Percentiles rank a stretch among this genome's conserved stretches.
Conservation (phyloP, 2,329 filamentous ascomycete genomes). For the Penicillium sp. region DNA sequence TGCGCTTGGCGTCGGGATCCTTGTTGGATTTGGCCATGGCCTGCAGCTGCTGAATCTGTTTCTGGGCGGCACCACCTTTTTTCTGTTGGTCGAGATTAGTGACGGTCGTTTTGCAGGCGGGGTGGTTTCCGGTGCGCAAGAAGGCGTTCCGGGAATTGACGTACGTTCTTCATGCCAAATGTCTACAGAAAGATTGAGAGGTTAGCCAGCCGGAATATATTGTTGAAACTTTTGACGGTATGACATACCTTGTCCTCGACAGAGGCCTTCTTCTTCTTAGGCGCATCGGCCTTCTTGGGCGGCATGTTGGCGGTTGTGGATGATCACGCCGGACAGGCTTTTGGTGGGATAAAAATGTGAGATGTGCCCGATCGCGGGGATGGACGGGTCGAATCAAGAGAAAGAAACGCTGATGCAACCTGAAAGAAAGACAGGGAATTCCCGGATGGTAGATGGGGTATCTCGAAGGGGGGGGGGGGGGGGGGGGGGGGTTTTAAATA, state of each 20-base stretch:
- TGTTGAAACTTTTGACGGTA: slow-evolving; percentile 13
- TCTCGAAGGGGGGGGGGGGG: neutral
- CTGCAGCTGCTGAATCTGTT: slow-evolving; percentile 83
- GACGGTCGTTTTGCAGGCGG: slow-evolving; percentile 10
- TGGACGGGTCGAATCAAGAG: slow-evolving; percentile 13
- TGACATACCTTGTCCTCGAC: slow-evolving; percentile 77
- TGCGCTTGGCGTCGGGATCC: slow-evolving; percentile 86
- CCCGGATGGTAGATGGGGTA: slow-evolving; percentile 1
- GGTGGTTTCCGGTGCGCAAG: slow-evolving; percentile 11
- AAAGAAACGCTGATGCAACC: slow-evolving; percentile 30
- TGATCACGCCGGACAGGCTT: slow-evolving; percentile 21
- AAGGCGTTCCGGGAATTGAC: slow-evolving; percentile 32
- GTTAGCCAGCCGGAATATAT: slow-evolving; percentile 25
- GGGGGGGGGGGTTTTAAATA: no score
- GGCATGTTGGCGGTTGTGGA: slow-evolving; percentile 50
- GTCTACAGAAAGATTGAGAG: slow-evolving; percentile 57
- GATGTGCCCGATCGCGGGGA: slow-evolving; percentile 26
- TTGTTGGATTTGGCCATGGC: slow-evolving; percentile 75
- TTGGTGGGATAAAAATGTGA: slow-evolving; percentile 25
- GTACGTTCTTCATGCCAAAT: slow-evolving; percentile 97
- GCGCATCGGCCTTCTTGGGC: slow-evolving; percentile 53
- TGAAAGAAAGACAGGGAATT: slow-evolving; percentile 21
- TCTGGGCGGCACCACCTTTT: slow-evolving; percentile 90
- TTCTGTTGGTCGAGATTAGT: slow-evolving; percentile 60
- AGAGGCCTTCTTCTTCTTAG: slow-evolving; percentile 56